Conservation (phyloP, 2,329 filamentous ascomycete genomes). For the Mycosphaerella arachidis region DNA sequence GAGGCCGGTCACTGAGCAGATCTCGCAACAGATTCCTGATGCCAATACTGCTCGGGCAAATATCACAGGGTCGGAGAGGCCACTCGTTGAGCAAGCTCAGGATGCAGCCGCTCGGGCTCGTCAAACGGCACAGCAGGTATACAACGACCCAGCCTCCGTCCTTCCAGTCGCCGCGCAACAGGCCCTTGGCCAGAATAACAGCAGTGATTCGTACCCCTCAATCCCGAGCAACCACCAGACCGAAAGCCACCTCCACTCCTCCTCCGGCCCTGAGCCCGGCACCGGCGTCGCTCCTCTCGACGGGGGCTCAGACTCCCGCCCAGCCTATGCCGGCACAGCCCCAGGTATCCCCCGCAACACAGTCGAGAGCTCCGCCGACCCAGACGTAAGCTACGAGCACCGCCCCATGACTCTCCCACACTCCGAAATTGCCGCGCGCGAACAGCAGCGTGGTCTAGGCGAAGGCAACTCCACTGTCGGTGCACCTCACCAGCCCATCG, state of each 20-base stretch:
- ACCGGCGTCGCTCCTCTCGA: background rate
- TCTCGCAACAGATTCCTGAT: too few relatives aligned
- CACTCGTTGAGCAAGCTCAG: background rate
- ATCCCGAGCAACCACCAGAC: background rate
- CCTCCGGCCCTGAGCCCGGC: background rate
- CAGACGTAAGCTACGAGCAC: slow-evolving; percentile 7
- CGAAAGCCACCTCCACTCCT: background rate
- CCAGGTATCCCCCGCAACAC: background rate
- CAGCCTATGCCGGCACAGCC: background rate
- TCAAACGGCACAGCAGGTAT: background rate
- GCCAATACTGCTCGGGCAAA: too few relatives aligned
- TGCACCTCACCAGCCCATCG: background rate
- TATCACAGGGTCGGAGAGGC: background rate
- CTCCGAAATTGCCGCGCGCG: slow-evolving; percentile 1
- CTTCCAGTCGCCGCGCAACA: slow-evolving; percentile 36
- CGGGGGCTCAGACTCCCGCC: background rate
- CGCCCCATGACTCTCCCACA: slow-evolving; percentile 9
- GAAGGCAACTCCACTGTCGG: background rate
- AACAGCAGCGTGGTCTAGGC: slow-evolving; percentile 1
- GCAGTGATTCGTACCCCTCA: background rate
- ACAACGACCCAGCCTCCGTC: background rate
- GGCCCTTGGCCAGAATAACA: slow-evolving; percentile 38
- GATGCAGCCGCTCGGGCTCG: background rate
- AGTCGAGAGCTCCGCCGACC: background rate
- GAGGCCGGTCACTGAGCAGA: background rate